Base-by-base conservation (phyloP, 352 stramenopile genomes). In the Phytophthora colocasiae region DNA sequence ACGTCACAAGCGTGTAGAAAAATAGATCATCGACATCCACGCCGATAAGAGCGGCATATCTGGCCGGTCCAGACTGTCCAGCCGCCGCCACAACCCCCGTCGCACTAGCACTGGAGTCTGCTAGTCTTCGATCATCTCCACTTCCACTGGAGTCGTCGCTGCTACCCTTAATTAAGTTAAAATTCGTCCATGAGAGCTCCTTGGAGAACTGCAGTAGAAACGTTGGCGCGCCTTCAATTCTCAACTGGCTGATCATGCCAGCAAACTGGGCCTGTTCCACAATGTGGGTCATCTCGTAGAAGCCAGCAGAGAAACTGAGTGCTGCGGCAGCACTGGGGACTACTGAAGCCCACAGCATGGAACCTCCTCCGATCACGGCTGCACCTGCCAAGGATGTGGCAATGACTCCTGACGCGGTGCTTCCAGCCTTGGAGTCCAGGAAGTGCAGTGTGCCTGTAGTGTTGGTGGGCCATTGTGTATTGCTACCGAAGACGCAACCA, bases 211-310 rank as follows among this genome's bases (percentile, higher is more conserved):
- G 59, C 53, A 87, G 58, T 32, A 96, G 67, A 64, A 96, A 96
- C 55, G 77, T 78, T 8, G 88, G 88, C 11, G 87, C 83, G 36
- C 87, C 88, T 24, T 81, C 62, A 40, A 94, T 82, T 32, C 86
- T 73, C 8, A 96, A 66, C 56, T 96, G 88, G 48, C 83, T 88
- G 64, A 96, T 92, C 74, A 94, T 90, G 32, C 84, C 71, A 40
- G 89, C 89, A 63, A 95, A 95, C 66, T 96, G 88, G 9, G 82
- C 85, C 66, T 95, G 87, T 62, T 95, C 88, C 44, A 96, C 64
- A 52, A 96, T 93, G 64, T 92, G 83, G 8, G 83, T 90, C 78
- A 96, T 92, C 67, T 96, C 88, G 60, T 93, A 92, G 59, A 93
- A 93, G 2, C 84, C 84, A 17, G 40, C 63, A 0, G 85, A 83